phyloP scores from a whole-genome alignment of 495 filamentous ascomycete species.

The Polyplosphaeria fusca region DNA sequence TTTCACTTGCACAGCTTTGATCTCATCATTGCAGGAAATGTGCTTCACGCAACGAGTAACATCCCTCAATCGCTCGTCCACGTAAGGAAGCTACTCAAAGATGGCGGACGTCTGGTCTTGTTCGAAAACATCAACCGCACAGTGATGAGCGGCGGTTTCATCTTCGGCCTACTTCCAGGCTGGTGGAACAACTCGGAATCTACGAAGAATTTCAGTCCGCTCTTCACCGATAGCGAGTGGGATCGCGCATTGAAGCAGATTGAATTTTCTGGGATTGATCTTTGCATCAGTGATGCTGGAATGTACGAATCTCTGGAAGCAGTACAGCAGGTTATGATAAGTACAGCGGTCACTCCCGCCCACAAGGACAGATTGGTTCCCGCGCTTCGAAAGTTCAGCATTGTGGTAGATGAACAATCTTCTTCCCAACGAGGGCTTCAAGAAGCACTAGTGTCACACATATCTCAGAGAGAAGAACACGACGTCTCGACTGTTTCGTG shows the following conservation, averaged over 20 bases:
- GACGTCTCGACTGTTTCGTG: neutral
- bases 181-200: neutral
- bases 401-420: neutral
- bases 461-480: neutral
- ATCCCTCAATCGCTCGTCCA: slow-evolving; percentile 10
- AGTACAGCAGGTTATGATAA: neutral
- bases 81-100: slow-evolving; percentile 15
- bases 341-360: neutral
- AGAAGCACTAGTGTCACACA: neutral
- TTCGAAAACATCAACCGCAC: slow-evolving; percentile 10
- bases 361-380: neutral
- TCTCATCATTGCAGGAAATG: slow-evolving; percentile 24
- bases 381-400: neutral
- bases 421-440: neutral
- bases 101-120: slow-evolving; percentile 23
- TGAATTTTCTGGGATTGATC: slow-evolving; percentile 1
- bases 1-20: slow-evolving; percentile 21
- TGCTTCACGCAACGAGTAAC: slow-evolving; percentile 19
- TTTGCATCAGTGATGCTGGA: neutral
- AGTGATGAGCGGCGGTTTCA: neutral
- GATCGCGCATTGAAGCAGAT: neutral
- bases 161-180: slow-evolving; percentile 10
- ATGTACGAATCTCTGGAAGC: neutral
- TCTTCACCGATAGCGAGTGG: neutral
- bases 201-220: neutral